Conservation (phyloP, 768 basidiomycete species). For the Daedaleopsis nitida region DNA sequence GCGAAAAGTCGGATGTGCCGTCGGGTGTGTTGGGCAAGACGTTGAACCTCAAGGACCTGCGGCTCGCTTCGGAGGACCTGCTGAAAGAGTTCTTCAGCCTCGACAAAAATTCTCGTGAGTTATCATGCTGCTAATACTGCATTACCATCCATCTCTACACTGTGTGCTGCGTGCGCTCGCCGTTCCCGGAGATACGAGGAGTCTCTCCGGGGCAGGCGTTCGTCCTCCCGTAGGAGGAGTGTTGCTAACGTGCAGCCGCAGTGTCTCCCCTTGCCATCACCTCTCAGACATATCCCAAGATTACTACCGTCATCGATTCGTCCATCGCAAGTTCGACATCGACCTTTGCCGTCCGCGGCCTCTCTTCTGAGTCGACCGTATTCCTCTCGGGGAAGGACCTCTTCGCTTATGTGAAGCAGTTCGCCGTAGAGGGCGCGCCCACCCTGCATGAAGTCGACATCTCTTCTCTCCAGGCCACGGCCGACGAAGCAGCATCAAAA, state of each 20-base stretch:
- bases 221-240: constrained; percentile 15
- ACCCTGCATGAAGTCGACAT: constrained; percentile 74
- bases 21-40: constrained; percentile 77
- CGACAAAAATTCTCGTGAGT: constrained; percentile 83
- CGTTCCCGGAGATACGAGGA: too few species aligned
- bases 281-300: constrained; percentile 63
- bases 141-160: too few species aligned
- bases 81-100: constrained; percentile 81
- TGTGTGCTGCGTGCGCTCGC: too few species aligned
- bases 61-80: constrained; percentile 84
- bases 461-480: constrained; percentile 53
- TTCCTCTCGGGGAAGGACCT: constrained; percentile 83
- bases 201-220: too few species aligned
- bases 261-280: constrained; percentile 83
- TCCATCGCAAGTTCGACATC: constrained; percentile 72
- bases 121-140: not conserved
- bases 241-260: constrained; percentile 31
- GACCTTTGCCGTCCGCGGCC: constrained; percentile 75
- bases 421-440: constrained; percentile 68
- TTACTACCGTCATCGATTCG: constrained; percentile 75
- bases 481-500: constrained; percentile 37
- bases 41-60: constrained; percentile 83
- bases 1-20: constrained; percentile 82
- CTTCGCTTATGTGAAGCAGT: constrained; percentile 63
- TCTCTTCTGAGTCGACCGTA: constrained; percentile 68